phyloP scores from a whole-genome alignment of 768 basidiomycete genomes.

The Gymnopilus dilepis region DNA sequence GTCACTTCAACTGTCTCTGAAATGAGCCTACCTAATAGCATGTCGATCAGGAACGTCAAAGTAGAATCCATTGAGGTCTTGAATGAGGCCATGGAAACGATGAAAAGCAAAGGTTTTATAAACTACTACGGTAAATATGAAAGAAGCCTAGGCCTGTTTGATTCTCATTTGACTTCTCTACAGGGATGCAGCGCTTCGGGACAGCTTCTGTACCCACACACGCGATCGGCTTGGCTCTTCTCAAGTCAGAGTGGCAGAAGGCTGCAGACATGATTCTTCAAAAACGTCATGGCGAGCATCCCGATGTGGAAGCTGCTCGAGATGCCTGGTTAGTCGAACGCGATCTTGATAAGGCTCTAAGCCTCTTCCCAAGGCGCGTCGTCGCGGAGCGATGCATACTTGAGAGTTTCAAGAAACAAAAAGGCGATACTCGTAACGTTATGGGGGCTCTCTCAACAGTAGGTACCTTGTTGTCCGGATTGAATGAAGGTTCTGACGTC shows the following conservation, averaged over 20 bases:
- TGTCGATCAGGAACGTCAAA: slow-evolving; percentile 73
- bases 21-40: background rate
- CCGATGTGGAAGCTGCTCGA: slow-evolving; percentile 84
- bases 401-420: slow-evolving; percentile 86
- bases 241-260: slow-evolving; percentile 89
- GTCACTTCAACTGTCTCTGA: slow-evolving; percentile 18
- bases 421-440: slow-evolving; percentile 78
- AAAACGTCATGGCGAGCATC: slow-evolving; percentile 88
- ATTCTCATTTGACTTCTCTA: slow-evolving; percentile 8
- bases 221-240: slow-evolving; percentile 87
- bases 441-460: slow-evolving; percentile 90
- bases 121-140: slow-evolving; percentile 86
- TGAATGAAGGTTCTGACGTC: background rate
- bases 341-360: slow-evolving; percentile 81
- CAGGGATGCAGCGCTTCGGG: slow-evolving; percentile 99
- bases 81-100: slow-evolving; percentile 73
- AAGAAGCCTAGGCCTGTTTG: slow-evolving; percentile 6
- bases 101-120: slow-evolving; percentile 90
- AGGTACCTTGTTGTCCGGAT: slow-evolving; percentile 23
- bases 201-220: slow-evolving; percentile 97
- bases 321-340: slow-evolving; percentile 88
- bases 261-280: slow-evolving; percentile 85
- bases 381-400: slow-evolving; percentile 93
- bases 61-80: slow-evolving; percentile 75
- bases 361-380: slow-evolving; percentile 86